These are phyloP conservation scores for Babjeviella inositovora DNA, from an alignment of 805 yeast species.

Conservation along the genomic window DNA sequence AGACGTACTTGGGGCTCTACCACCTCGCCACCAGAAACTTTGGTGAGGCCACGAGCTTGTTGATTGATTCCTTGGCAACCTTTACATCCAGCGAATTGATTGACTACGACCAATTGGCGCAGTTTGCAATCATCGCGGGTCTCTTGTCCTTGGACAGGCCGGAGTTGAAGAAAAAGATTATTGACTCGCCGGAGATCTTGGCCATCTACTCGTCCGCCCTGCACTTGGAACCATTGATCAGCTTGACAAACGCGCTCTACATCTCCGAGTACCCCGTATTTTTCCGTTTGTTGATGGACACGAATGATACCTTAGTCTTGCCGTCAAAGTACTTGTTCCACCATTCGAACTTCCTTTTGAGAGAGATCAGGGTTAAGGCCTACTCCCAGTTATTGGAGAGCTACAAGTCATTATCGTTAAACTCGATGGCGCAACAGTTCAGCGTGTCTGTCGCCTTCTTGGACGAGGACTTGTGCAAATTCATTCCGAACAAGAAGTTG, in stretches of 20 bases:
- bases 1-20: constrained; percentile 81
- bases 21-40: constrained; percentile 76
- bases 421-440: constrained; percentile 89
- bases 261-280: constrained; percentile 75
- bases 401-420: constrained; percentile 76
- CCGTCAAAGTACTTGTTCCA: constrained; percentile 50
- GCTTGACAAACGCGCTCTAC: constrained; percentile 75
- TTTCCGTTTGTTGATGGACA: constrained; percentile 61
- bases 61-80: constrained; percentile 87
- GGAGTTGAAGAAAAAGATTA: constrained; percentile 67
- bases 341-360: constrained; percentile 72
- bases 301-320: constrained; percentile 56
- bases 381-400: constrained; percentile 89
- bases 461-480: constrained; percentile 75
- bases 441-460: constrained; percentile 79
- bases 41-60: constrained; percentile 65
- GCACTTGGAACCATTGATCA: constrained; percentile 63
- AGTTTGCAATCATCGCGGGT: constrained; percentile 81
- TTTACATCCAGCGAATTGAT: constrained; percentile 88
- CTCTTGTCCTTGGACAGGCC: constrained; percentile 69
- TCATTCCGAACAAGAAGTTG: constrained; percentile 84
- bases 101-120: constrained; percentile 79
- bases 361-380: constrained; percentile 91
- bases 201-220: constrained; percentile 61
- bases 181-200: constrained; percentile 88